Evolutionary conservation across 1,284 basidiomycete genomes (phyloP), one percentile per base, ranked within the genome.

Genomic region (Microbotryum intermedium): DNA sequence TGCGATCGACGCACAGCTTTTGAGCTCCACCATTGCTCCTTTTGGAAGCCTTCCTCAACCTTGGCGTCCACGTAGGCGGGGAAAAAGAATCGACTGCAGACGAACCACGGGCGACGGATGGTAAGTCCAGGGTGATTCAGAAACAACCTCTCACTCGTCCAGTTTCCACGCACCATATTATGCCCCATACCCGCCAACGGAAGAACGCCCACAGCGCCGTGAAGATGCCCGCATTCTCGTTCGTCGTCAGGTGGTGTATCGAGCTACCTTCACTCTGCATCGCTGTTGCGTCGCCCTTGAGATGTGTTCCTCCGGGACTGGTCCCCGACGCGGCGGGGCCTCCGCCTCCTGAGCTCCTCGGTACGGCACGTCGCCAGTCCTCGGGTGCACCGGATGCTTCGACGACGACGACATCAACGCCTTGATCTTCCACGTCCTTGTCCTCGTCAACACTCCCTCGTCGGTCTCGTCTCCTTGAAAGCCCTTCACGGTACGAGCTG

Each of bases 351-450:
- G 57, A 52, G 26, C 58, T 51, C 25, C 58, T 62, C 42, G 57
- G 49, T 25, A 42, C 28, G 21, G 53, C 53, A 0, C 34, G 34
- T 39, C 34, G 34, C 64, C 66, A 65, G 21, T 49, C 57, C 43
- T 65, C 64, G 50, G 56, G 65, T 3, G 55, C 53, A 4, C 44
- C 49, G 4, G 39, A 49, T 25, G 60, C 55, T 30, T 68, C 66
- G 13, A 68, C 66, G 16, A 68, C 66, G 18, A 68, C 57, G 57
- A 65, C 66, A 53, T 68, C 64, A 7, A 66, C 59, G 28, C 55
- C 50, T n/a, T 63, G 59, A 7, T 42, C 51, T 20, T 58, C 61
- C n/a, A 53, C 57, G 2, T 59, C 48, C n/a, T 55, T 45, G 44
- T 56, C 45, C 13, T 57, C 50, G n/a, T 30, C 55, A 3, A 30